Conservation (phyloP, 2,329 filamentous ascomycete species). For the Aspergillus candidus region DNA sequence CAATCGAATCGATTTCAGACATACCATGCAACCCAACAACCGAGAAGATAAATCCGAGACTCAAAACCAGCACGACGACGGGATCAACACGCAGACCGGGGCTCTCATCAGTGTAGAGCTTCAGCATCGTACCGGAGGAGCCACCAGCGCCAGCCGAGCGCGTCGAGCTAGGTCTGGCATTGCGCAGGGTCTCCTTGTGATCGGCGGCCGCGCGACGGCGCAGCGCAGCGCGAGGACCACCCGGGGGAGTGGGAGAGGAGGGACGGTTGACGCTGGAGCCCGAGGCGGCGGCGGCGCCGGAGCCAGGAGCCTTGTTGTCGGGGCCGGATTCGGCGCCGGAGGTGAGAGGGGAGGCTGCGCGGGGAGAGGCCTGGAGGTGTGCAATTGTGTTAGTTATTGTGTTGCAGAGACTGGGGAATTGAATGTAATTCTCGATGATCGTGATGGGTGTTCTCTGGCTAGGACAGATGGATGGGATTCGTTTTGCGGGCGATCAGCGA, state of each 20-base stretch:
- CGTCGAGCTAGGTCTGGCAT: slow-evolving; percentile 86
- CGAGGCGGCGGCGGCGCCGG: slow-evolving; percentile 46
- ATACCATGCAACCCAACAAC: slow-evolving; percentile 95
- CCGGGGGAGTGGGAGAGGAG: slow-evolving; percentile 81
- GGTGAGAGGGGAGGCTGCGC: slow-evolving; percentile 40
- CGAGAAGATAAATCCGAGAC: slow-evolving; percentile 96
- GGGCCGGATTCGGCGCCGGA: slow-evolving; percentile 42
- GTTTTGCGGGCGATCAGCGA: slow-evolving; percentile 7
- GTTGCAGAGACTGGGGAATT: slow-evolving; percentile 1
- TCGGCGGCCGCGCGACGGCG: slow-evolving; percentile 92
- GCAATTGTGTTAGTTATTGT: slow-evolving; percentile 3
- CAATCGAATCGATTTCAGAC: too few species aligned
- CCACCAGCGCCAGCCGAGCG: slow-evolving; percentile 89
- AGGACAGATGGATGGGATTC: slow-evolving; percentile 1
- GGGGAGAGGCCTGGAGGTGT: slow-evolving; percentile 30
- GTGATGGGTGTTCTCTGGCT: not conserved
- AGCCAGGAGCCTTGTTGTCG: slow-evolving; percentile 37
- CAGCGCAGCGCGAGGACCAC: slow-evolving; percentile 91
- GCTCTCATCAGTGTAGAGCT: slow-evolving; percentile 97
- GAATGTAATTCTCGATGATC: slow-evolving; percentile 5
- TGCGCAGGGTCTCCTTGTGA: slow-evolving; percentile 94
- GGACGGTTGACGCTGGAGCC: slow-evolving; percentile 69
- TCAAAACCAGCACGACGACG: slow-evolving; percentile 92
- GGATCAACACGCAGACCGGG: slow-evolving; percentile 97
- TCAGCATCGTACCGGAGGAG: slow-evolving; percentile 97